phyloP scores from a whole-genome alignment of 2,329 filamentous ascomycete species.

The Delphinella strobiligena region DNA sequence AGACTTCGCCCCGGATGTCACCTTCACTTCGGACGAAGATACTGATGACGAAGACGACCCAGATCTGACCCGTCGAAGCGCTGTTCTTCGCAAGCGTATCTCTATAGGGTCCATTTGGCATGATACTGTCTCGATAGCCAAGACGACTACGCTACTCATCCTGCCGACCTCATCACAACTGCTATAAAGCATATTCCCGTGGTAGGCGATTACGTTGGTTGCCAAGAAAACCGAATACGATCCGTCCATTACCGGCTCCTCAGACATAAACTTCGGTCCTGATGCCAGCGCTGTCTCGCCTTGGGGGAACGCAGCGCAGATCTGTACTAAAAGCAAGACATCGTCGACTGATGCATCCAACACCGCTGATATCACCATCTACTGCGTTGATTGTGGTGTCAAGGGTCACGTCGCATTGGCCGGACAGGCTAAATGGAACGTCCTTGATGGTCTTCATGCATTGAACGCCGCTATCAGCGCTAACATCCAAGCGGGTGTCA shows the following conservation, averaged over 20 bases:
- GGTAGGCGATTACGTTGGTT: not conserved
- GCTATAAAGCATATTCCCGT: not conserved
- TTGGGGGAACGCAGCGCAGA: slow-evolving; percentile 3
- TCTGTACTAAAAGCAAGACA: slow-evolving; percentile 2
- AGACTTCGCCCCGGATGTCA: slow-evolving; percentile 1
- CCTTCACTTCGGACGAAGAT: not conserved
- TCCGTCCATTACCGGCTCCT: not conserved
- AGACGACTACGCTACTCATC: too few relatives aligned
- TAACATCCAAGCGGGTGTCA: slow-evolving; percentile 2
- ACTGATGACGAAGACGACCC: not conserved
- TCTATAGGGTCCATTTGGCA: too few relatives aligned
- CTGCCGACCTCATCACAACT: not conserved
- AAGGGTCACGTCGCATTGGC: slow-evolving; percentile 3
- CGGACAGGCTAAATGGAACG: slow-evolving; percentile 3
- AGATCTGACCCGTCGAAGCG: not conserved
- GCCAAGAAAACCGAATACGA: not conserved
- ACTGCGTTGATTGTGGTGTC: slow-evolving; percentile 4
- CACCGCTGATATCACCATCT: slow-evolving; percentile 1
- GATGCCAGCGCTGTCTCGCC: slow-evolving; percentile 2
- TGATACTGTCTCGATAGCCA: too few relatives aligned
- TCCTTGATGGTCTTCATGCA: slow-evolving; percentile 1
- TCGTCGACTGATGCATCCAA: not conserved
- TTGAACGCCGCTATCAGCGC: slow-evolving; percentile 2
- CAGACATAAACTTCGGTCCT: slow-evolving; percentile 2
- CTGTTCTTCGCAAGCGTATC: not conserved